phyloP scores from a whole-genome alignment of 1,284 basidiomycete genomes.

The Gymnopus androsaceus region DNA sequence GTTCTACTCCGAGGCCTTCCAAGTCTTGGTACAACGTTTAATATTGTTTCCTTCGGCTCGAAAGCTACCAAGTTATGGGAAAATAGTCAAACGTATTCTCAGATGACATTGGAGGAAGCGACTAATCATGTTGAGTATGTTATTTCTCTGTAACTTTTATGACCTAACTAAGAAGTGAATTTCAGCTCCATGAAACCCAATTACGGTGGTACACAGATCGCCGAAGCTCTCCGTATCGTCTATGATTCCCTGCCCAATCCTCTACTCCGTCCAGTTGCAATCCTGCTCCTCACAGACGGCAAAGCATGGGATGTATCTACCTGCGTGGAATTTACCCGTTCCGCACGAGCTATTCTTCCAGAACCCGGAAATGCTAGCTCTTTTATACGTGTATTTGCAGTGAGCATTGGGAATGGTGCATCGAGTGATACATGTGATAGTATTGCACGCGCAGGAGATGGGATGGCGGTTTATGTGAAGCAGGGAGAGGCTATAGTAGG shows the following conservation, averaged over 20 bases:
- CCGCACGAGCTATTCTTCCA: background rate
- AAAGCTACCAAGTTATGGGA: constrained; percentile 24
- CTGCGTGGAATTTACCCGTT: too few relatives aligned
- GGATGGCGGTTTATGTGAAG: constrained; percentile 4
- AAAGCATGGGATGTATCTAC: constrained; percentile 36
- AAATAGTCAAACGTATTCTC: constrained; percentile 24
- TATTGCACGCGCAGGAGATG: constrained; percentile 37
- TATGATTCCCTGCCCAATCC: constrained; percentile 30
- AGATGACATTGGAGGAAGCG: constrained; percentile 20
- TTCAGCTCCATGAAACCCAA: constrained; percentile 28
- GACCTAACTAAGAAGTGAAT: background rate
- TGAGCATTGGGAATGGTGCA: constrained; percentile 54
- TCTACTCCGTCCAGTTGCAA: constrained; percentile 38
- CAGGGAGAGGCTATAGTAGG: background rate
- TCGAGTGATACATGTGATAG: constrained; percentile 52
- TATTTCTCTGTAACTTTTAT: background rate
- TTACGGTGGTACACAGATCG: constrained; percentile 51
- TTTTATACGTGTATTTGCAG: constrained; percentile 49
- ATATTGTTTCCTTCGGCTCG: constrained; percentile 33
- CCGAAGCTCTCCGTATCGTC: constrained; percentile 37
- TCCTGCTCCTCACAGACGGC: constrained; percentile 60
- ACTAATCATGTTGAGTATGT: constrained; percentile 12
- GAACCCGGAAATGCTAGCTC: constrained; percentile 16
- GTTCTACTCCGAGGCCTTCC: constrained; percentile 31
- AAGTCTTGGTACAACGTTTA: constrained; percentile 27